These are phyloP conservation scores for Penicillium odoratum DNA, from an alignment of 495 filamentous ascomycete species.

Conservation along the genomic window DNA sequence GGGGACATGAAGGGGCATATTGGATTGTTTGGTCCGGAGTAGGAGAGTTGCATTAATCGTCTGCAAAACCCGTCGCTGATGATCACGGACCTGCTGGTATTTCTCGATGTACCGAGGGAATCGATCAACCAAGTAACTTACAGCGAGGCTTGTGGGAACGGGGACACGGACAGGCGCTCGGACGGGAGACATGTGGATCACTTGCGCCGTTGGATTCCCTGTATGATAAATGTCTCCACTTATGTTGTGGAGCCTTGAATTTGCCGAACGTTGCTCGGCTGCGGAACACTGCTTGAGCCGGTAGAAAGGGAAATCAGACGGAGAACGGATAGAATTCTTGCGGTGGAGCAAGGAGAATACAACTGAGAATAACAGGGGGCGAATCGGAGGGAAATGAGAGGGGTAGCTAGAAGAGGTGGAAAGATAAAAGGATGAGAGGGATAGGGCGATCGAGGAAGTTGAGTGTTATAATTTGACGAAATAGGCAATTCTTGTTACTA, in stretches of 20 bases:
- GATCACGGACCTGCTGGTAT: neutral
- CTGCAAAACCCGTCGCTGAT: neutral
- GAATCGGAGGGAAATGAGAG: neutral
- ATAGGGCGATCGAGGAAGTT: no score
- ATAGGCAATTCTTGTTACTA: neutral
- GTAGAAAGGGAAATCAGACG: neutral
- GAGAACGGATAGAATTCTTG: neutral
- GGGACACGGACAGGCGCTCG: neutral
- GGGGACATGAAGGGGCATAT: conserved; percentile 24
- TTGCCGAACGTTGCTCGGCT: neutral
- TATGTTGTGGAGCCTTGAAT: neutral
- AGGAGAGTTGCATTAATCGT: neutral
- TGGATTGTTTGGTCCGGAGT: neutral
- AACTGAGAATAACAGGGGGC: neutral
- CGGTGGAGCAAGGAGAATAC: no score
- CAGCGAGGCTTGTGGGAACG: neutral
- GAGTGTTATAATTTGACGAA: no score
- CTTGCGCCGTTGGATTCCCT: conserved; percentile 11
- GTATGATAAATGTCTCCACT: conserved; percentile 1
- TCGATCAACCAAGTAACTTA: neutral
- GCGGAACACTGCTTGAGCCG: neutral
- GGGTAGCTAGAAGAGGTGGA: neutral
- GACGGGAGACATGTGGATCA: conserved; percentile 5
- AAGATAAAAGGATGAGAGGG: neutral
- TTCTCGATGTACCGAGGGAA: neutral